A percentile compares a stretch with the other conserved stretches of the same genome.
These are phyloP conservation scores for Trichocladium antarcticum DNA, from an alignment of 495 filamentous ascomycete genomes.

Conservation along the genomic window DNA sequence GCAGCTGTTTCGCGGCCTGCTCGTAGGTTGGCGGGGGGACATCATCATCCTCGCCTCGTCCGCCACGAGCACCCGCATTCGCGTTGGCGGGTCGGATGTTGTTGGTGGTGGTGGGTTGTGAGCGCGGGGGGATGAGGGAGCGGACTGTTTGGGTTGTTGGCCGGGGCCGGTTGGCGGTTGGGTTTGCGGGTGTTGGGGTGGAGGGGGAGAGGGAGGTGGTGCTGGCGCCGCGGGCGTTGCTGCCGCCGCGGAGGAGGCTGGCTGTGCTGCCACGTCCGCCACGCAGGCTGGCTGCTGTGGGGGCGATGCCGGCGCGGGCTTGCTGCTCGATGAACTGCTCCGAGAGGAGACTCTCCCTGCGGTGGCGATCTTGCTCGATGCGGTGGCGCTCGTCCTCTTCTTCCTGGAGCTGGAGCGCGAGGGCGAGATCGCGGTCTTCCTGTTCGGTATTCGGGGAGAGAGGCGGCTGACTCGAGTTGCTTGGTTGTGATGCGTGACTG, in stretches of 20 bases:
- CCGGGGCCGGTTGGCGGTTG: slow-evolving; percentile 12
- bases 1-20: slow-evolving; percentile 54
- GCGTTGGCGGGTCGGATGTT: slow-evolving; percentile 24
- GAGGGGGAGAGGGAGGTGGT: slow-evolving; percentile 7
- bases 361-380: slow-evolving; percentile 35
- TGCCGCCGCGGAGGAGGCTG: background rate
- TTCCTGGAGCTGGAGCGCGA: slow-evolving; percentile 73
- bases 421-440: slow-evolving; percentile 67
- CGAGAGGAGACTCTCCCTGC: slow-evolving; percentile 38
- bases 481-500: slow-evolving; percentile 18
- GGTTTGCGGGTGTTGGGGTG: background rate
- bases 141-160: slow-evolving; percentile 30
- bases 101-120: no score
- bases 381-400: slow-evolving; percentile 64
- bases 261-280: background rate
- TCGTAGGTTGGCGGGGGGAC: slow-evolving; percentile 73
- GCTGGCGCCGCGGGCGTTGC: slow-evolving; percentile 9
- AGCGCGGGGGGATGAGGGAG: slow-evolving; percentile 32
- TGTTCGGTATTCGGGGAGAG: slow-evolving; percentile 43
- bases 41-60: slow-evolving; percentile 42
- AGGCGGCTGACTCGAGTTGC: slow-evolving; percentile 18
- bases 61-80: no score
- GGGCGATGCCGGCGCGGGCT: slow-evolving; percentile 16
- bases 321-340: slow-evolving; percentile 50
- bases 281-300: background rate